A percentile compares a stretch with the other conserved stretches of the same genome.
Evolutionary conservation across 2,329 filamentous ascomycete genomes (phyloP).

Genomic region (Torrubiellomyces zombiae): DNA sequence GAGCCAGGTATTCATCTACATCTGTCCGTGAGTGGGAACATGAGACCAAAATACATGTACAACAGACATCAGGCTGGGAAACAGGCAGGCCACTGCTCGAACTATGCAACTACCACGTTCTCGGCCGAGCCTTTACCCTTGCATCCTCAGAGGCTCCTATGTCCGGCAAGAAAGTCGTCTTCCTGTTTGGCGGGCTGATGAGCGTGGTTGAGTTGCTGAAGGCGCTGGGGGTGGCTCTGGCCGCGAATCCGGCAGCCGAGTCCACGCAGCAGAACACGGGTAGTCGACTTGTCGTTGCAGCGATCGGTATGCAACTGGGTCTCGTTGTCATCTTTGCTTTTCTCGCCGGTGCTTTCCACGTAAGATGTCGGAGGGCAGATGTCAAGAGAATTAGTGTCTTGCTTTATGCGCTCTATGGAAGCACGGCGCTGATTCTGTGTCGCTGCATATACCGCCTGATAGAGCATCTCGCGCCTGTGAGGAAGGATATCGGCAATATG

Average conservation of each 20-base stretch:
- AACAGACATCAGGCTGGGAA: not conserved
- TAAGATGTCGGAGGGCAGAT: constrained; percentile 10
- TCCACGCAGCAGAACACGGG: constrained; percentile 16
- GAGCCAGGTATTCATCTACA: constrained; percentile 20
- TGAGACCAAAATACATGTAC: not conserved
- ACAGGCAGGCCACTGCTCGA: constrained; percentile 37
- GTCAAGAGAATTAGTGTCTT: constrained; percentile 1
- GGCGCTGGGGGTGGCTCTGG: constrained; percentile 22
- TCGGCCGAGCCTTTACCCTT: constrained; percentile 45
- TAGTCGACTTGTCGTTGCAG: constrained; percentile 20
- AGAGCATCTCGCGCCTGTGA: constrained; percentile 18
- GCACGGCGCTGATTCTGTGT: constrained; percentile 26
- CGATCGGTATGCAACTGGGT: constrained; percentile 28
- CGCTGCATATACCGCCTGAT: constrained; percentile 38
- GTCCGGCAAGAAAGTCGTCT: constrained; percentile 25
- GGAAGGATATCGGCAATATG: constrained; percentile 4
- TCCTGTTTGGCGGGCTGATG: constrained; percentile 29
- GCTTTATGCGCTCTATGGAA: constrained; percentile 24
- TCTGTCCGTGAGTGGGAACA: constrained; percentile 21
- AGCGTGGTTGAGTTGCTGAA: constrained; percentile 29
- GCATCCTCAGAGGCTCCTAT: constrained; percentile 41
- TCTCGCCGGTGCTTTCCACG: constrained; percentile 28
- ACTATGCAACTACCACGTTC: constrained; percentile 46
- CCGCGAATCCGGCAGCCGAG: constrained; percentile 18
- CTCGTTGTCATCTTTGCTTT: constrained; percentile 27